A percentile compares a stretch with the other conserved stretches of the same genome.
Evolutionary conservation across 2,329 filamentous ascomycete species (phyloP).

Genomic region (Stachybotrys elegans): DNA sequence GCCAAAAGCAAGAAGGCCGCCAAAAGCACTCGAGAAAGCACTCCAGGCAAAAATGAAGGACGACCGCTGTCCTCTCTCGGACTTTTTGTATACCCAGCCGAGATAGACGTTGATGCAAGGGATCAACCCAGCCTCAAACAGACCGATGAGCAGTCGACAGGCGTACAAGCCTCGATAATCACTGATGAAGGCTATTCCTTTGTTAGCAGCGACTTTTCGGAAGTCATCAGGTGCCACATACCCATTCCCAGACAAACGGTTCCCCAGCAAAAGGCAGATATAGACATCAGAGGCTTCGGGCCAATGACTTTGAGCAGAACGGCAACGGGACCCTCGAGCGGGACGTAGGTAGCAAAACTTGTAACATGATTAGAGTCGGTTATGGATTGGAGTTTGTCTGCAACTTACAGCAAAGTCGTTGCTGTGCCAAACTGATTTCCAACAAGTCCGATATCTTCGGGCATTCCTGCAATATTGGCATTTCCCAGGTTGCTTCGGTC

Average conservation of each 20-base stretch:
- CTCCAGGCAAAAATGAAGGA: conserved; percentile 35
- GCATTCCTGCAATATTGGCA: conserved; percentile 22
- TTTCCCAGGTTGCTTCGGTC: conserved; percentile 24
- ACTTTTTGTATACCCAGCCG: conserved; percentile 13
- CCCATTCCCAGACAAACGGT: conserved; percentile 13
- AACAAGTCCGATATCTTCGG: conserved; percentile 20
- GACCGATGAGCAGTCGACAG: conserved; percentile 11
- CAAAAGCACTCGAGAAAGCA: conserved; percentile 33
- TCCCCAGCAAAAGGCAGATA: conserved; percentile 13
- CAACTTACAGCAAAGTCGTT: conserved; percentile 17
- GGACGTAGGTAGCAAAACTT: conserved; percentile 24
- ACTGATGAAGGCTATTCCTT: conserved; percentile 12
- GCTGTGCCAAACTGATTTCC: conserved; percentile 24
- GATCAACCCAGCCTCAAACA: conserved; percentile 14
- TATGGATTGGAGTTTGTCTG: neutral
- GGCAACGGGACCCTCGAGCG: conserved; percentile 23
- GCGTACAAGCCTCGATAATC: conserved; percentile 16
- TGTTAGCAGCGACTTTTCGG: no score
- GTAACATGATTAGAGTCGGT: neutral
- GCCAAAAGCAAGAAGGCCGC: conserved; percentile 36
- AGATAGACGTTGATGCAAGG: conserved; percentile 15
- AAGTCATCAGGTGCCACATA: conserved; percentile 1
- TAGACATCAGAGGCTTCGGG: conserved; percentile 20
- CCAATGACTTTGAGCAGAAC: conserved; percentile 23
- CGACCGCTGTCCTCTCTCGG: conserved; percentile 16